Evolutionary conservation across 176 grass and related monocot genomes (phyloP), one percentile per base, ranked within the genome.

Genomic region (Pharus latifolius): DNA sequence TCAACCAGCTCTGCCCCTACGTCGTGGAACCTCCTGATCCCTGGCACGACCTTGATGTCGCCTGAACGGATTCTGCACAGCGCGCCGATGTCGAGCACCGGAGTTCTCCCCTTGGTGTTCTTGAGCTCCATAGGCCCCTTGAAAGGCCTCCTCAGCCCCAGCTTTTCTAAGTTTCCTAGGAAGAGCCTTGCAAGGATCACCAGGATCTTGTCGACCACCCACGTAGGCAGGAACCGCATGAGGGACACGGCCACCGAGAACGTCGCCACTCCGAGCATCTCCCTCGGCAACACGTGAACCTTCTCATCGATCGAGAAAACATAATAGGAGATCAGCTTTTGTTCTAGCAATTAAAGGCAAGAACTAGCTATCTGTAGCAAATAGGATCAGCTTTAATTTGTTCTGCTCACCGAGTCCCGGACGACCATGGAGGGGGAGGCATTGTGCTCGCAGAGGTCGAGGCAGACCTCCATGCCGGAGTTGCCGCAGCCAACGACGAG

Each of bases 391-490:
- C n/a, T n/a, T n/a, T n/a, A n/a, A n/a, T n/a, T n/a, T n/a, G n/a
- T n/a, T n/a, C n/a, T 30, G 73, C 87, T 87, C 75, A 96, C 91
- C 64, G 91, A 79, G 53, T 90, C 87, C 65, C 91, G 60, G 47
- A 90, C 78, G 48, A 96, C 91, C 80, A 96, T 96, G 46, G 73
- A 64, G 9, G 91, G 84, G 63, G 82, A 77, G 34, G 91, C 87
- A 68, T 82, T 70, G 73, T 90, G 73, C 48, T 90, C 80, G 60
- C 84, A 96, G 57, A 96, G 91, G 74, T 96, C 91, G 20, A 90
- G 72, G 66, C 86, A 81, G 56, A 90, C 84, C 80, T 96, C 91
- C 91, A 96, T 96, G 63, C 91, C 87, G 3, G 91, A 96, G 80
- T 90, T 96, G 3, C 91, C 84, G 14, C 91, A 96, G 0, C 91